Conservation (phyloP, 805 yeast genomes). For the Metschnikowia aberdeeniae region DNA sequence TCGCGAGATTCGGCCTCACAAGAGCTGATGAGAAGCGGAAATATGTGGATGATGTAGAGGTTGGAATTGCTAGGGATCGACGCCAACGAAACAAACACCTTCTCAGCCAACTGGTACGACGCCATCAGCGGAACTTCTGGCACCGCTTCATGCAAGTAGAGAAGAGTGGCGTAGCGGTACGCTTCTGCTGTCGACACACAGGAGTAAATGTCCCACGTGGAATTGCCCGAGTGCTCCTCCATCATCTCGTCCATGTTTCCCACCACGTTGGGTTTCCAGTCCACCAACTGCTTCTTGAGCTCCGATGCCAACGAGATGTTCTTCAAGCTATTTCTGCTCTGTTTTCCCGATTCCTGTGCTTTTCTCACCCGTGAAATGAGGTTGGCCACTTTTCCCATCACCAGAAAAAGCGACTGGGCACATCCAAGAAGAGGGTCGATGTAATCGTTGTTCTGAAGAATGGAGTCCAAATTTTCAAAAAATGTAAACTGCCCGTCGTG, state of each 20-base stretch:
- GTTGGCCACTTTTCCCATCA: conserved; percentile 61
- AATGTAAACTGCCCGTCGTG: conserved; percentile 20
- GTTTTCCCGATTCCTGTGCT: conserved; percentile 20
- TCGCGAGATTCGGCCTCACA: conserved; percentile 60
- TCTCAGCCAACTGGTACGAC: conserved; percentile 55
- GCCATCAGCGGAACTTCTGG: conserved; percentile 60
- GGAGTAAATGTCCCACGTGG: conserved; percentile 51
- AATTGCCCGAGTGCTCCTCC: conserved; percentile 13
- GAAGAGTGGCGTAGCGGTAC: conserved; percentile 54
- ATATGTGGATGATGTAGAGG: conserved; percentile 56
- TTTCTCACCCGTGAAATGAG: conserved; percentile 49
- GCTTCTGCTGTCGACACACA: conserved; percentile 71
- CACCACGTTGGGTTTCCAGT: conserved; percentile 52
- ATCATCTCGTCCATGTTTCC: conserved; percentile 34
- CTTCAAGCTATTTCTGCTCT: conserved; percentile 36
- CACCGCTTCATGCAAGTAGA: conserved; percentile 65
- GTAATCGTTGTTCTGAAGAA: conserved; percentile 33
- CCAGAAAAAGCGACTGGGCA: conserved; percentile 58
- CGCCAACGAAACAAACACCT: conserved; percentile 55
- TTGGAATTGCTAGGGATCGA: conserved; percentile 59
- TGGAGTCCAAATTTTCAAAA: conserved; percentile 39
- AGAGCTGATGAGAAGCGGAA: conserved; percentile 60
- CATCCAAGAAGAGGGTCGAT: conserved; percentile 68
- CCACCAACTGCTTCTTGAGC: conserved; percentile 47
- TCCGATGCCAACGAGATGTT: conserved; percentile 54